phyloP scores from a whole-genome alignment of 306 rosid genomes.

The Luffa aegyptiaca region DNA sequence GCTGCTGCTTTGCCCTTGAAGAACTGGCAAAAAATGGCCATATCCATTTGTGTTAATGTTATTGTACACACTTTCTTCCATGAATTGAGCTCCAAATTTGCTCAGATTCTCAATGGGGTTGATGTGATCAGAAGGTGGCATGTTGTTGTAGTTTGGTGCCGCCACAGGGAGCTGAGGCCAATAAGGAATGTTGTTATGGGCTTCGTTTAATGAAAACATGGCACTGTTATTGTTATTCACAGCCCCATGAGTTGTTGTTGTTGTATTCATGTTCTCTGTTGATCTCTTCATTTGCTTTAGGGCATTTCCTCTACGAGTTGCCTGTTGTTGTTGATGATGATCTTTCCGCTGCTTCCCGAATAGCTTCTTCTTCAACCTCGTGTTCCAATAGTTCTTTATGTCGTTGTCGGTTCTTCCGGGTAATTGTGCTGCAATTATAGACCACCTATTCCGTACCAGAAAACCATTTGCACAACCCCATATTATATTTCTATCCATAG shows the following conservation, averaged over 20 bases:
- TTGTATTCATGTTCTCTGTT: background rate
- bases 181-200: background rate
- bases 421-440: conserved; percentile 50
- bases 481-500: background rate
- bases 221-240: background rate
- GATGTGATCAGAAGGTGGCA: background rate
- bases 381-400: conserved; percentile 61
- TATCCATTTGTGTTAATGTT: background rate
- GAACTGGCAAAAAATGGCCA: background rate
- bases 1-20: conserved; percentile 2
- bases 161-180: background rate
- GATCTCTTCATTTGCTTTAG: conserved; percentile 19
- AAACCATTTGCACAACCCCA: background rate
- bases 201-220: background rate
- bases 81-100: background rate
- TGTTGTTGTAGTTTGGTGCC: conserved; percentile 5
- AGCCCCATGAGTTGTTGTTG: background rate
- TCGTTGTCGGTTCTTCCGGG: conserved; percentile 58
- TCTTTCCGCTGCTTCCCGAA: conserved; percentile 48
- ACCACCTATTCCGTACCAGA: conserved; percentile 29
- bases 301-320: conserved; percentile 23
- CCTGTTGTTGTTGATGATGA: conserved; percentile 14
- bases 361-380: conserved; percentile 58
- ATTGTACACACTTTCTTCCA: background rate
- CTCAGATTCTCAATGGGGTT: background rate